These are phyloP conservation scores for Hemisphaericaspora nanyangensis DNA, from an alignment of 805 yeast species.

Conservation along the genomic window DNA sequence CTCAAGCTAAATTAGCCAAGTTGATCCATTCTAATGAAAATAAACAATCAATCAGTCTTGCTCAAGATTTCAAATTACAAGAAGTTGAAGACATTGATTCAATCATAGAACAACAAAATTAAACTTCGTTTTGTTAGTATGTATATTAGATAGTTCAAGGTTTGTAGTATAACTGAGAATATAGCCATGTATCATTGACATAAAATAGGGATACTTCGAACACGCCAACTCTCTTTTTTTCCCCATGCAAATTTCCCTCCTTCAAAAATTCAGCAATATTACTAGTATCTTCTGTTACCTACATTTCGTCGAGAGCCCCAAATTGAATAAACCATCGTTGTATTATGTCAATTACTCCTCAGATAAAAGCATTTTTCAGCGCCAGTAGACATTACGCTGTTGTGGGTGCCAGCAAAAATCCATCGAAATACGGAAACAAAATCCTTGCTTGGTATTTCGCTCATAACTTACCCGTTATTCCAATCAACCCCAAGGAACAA, in stretches of 20 bases:
- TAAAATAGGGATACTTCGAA: too few species aligned
- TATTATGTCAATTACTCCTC: slow-evolving; percentile 32
- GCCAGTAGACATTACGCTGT: slow-evolving; percentile 54
- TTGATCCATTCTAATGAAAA: slow-evolving; percentile 52
- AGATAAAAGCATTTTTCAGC: slow-evolving; percentile 45
- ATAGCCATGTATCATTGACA: too few species aligned
- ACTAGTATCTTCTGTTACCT: too few species aligned
- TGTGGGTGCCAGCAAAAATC: slow-evolving; percentile 66
- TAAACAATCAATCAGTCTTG: slow-evolving; percentile 49
- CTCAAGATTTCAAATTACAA: slow-evolving; percentile 60
- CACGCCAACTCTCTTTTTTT: too few species aligned
- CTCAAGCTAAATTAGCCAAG: slow-evolving; percentile 65
- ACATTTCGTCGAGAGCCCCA: too few species aligned
- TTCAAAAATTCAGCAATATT: too few species aligned
- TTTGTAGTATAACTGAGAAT: too few species aligned
- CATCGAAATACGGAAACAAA: slow-evolving; percentile 64
- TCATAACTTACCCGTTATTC: slow-evolving; percentile 56
- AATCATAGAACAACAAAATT: slow-evolving; percentile 64
- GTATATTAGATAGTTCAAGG: slow-evolving; percentile 3
- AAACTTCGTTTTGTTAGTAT: slow-evolving; percentile 7
- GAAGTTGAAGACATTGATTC: slow-evolving; percentile 68
- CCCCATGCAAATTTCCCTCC: too few species aligned
- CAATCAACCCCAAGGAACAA: slow-evolving; percentile 57
- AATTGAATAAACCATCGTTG: too few species aligned
- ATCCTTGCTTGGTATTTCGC: slow-evolving; percentile 64